phyloP scores from a whole-genome alignment of 2,329 filamentous ascomycete genomes.

The Diaporthe batatas region DNA sequence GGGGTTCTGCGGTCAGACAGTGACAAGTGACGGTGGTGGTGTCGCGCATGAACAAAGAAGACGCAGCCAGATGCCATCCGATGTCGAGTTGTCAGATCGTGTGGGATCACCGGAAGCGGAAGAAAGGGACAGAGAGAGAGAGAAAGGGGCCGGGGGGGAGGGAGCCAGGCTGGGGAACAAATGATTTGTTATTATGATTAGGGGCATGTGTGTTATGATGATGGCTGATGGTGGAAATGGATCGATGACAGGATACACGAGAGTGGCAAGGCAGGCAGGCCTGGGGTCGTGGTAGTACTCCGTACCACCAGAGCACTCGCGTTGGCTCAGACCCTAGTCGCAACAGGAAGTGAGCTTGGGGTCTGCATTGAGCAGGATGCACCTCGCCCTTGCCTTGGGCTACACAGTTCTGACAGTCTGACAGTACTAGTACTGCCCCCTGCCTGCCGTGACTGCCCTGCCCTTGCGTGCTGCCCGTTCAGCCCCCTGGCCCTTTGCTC shows the following conservation, averaged over 20 bases:
- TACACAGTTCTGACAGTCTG: too few relatives aligned
- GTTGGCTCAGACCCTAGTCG: too few relatives aligned
- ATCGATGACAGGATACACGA: neutral
- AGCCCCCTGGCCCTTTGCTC: conserved; percentile 14
- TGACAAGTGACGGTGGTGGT: neutral
- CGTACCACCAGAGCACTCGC: too few relatives aligned
- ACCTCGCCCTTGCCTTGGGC: too few relatives aligned
- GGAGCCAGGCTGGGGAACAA: neutral
- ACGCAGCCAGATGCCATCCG: conserved; percentile 16
- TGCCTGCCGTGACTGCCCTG: conserved; percentile 11
- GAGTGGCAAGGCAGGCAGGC: neutral
- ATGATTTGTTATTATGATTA: conserved; percentile 16
- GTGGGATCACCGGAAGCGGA: conserved; percentile 14
- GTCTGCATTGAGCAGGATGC: conserved; percentile 15
- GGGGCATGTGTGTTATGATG: neutral
- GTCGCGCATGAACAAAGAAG: conserved; percentile 14
- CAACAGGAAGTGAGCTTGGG: neutral
- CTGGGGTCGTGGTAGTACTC: too few relatives aligned
- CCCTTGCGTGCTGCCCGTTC: conserved; percentile 23
- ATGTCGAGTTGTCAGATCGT: conserved; percentile 17
- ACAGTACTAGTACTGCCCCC: too few relatives aligned
- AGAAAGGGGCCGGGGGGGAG: neutral
- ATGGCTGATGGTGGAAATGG: neutral
- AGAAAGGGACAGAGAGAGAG: neutral
- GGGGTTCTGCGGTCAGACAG: conserved; percentile 13